Evolutionary conservation across 2,329 filamentous ascomycete species (phyloP), one percentile per base, ranked within the genome.

Genomic region (Thyridium curvatum): DNA sequence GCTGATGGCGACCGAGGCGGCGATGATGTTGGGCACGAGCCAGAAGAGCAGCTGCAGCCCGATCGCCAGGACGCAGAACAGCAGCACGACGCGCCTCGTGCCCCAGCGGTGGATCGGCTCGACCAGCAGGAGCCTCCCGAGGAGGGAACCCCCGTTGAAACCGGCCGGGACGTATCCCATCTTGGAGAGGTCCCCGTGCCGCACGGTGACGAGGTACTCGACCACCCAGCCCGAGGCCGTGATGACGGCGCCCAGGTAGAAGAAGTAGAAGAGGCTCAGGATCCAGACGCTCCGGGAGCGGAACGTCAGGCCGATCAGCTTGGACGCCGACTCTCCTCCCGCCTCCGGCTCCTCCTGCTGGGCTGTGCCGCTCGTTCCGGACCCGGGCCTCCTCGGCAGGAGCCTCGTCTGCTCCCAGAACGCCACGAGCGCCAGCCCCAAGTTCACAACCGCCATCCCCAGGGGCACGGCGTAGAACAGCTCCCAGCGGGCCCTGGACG

Each of bases 201-300:
- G 72, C n/a, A 77, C 74, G 3, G 68, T 66, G 7, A 82, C 72
- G 3, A 84, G 65, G 40, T 78, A 84, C 46, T 82, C 76, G 2
- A 83, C 78, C 0, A 82, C 71, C 79, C 78, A 84, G 2, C 79
- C 77, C 42, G 61, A 55, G 0, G 75, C 71, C 0, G 78, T 82
- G 3, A 79, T 67, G 2, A 51, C 53, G 0, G 68, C 70, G 0
- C 79, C 79, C 0, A 83, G 60, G 37, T 74, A 73, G 52, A 82
- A 80, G 58, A 82, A 82, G 58, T 76, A 83, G 53, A 79, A 82
- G 2, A 79, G 39, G 35, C 76, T 77, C 3, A 83, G 51, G 0
- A 79, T 52, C 73, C 77, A 82, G 4, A 83, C 59, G 29, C 63
- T 64, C 13, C 60, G 69, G 2, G 55, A 64, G 12, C 51, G 57